Base-by-base conservation (phyloP, 805 yeast genomes). In the Candida coquimbonensis region DNA sequence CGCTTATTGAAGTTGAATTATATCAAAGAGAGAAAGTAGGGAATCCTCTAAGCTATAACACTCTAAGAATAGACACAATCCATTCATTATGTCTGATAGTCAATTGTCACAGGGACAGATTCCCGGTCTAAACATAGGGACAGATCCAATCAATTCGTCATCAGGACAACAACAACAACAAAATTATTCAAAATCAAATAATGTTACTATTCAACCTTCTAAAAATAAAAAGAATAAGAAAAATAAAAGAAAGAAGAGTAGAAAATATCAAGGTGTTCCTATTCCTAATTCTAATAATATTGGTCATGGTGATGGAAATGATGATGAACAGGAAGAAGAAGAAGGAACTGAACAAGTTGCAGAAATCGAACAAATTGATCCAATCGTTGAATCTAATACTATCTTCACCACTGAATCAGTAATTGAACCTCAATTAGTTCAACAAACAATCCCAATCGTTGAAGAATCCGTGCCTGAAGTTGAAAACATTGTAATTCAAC, bases 161-260 rank as follows among this genome's bases (percentile, higher is more conserved):
- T 29, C 31, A 39, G 37, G 32, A 35, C 43, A 29, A 5, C 35
- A 26, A 14, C 39, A 29, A 36, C 43, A 31, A n/a, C 13, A 17
- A 36, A 36, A 26, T 24, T 36, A 31, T 14, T 16, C 19, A 11
- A 29, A 33, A 33, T 8, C 36, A 8, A 12, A 21, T 21, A 21
- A 17, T 9, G 36, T 33, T 38, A 33, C n/a, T 31, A 9, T 34
- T 31, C 38, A 3, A 4, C 29, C 24, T 13, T 42, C 48, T 11
- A 41, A 35, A 33, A 42, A 47, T 38, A 36, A 43, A 12, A 38
- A 41, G 33, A 48, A 48, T 38, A 47, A 44, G 25, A 38, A 29
- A 36, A 47, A 41, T 33, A 47, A 44, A 32, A 47, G 35, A 36
- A 40, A 44, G 12, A 47, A 33, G 43, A 34, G 31, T 29, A 29